Evolutionary conservation across 768 basidiomycete genomes (phyloP), one percentile per base, ranked within the genome.

Genomic region (Scleroderma bovista): DNA sequence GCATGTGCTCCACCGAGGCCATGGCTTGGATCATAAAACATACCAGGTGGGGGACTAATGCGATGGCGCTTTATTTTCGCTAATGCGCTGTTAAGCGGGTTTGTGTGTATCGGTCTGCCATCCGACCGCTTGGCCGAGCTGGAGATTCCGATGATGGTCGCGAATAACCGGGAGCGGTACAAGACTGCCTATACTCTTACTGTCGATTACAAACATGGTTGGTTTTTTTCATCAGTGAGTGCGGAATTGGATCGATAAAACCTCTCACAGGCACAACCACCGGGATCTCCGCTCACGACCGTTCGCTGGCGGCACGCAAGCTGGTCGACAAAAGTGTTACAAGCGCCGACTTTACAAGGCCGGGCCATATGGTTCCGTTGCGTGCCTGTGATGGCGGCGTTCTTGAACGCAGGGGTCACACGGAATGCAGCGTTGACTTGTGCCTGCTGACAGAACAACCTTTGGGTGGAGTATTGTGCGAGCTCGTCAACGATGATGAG

Each of bases 1-100:
- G 76, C 22, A 79, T 83, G 46, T 84, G 90, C 57, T 92, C 93
- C 34, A 90, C 92, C 1, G 90, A 97, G 69, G 90, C 93, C 63
- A 98, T 99, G 96, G 95, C 96, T 1, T 99, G 92, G 92, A 88
- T 99, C 80, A 93, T 99, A 65, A 87, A 88, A 62, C 85, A 94
- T 65, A 91, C 93, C 0, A 96, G 93, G 95, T 94, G 46, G 51
- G 80, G 67, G 15, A 20, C 26, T 34, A 9, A 24, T 6, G 13
- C 8, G n/a, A 12, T 38, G 12, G 38, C 26, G 15, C 17, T 38
- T 16, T 31, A 20, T 47, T 10, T 32, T 43, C 51, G 59, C 55
- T 64, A 48, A 42, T 50, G 26, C 44, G 33, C 26, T 29, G 38
- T 51, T 32, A 61, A 98, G 96, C 62, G 95, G 96, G 1, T 98